These are phyloP conservation scores for Rhazya stricta DNA, from an alignment of 257 asterid genomes.

Conservation along the genomic window DNA sequence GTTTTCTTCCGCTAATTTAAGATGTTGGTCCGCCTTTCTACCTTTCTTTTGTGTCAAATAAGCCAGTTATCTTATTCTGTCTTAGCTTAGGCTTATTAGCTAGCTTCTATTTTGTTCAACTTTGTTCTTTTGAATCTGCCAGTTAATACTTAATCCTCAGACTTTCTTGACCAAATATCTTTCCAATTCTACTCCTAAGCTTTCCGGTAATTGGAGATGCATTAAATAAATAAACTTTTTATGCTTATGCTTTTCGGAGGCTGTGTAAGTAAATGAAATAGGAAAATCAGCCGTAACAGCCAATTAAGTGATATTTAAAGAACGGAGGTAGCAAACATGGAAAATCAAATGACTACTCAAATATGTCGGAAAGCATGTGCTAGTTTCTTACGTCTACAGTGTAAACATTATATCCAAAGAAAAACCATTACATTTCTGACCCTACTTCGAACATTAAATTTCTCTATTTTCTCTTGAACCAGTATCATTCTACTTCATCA, in stretches of 20 bases:
- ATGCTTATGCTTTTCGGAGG: not conserved
- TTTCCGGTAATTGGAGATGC: not conserved
- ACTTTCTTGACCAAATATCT: not conserved
- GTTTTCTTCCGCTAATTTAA: not conserved
- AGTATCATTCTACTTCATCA: not conserved
- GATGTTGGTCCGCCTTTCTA: not conserved
- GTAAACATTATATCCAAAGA: not conserved
- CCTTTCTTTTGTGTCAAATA: not conserved
- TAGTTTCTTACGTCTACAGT: not conserved
- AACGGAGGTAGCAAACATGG: not conserved
- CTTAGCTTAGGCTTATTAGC: not conserved
- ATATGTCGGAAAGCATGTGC: not conserved
- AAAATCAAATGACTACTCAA: not conserved
- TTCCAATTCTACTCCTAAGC: not conserved
- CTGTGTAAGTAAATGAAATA: not conserved
- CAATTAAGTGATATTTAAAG: not conserved
- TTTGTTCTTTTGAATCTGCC: not conserved
- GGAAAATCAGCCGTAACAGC: not conserved
- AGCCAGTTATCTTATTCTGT: not conserved
- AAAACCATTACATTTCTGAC: not conserved
- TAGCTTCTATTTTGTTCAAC: not conserved
- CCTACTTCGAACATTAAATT: not conserved
- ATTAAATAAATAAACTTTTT: too few relatives aligned
- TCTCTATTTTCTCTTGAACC: not conserved
- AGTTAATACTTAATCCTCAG: not conserved